phyloP scores from a whole-genome alignment of 371 early-diverging fungal genomes.

The Rhizopus stolonifer region DNA sequence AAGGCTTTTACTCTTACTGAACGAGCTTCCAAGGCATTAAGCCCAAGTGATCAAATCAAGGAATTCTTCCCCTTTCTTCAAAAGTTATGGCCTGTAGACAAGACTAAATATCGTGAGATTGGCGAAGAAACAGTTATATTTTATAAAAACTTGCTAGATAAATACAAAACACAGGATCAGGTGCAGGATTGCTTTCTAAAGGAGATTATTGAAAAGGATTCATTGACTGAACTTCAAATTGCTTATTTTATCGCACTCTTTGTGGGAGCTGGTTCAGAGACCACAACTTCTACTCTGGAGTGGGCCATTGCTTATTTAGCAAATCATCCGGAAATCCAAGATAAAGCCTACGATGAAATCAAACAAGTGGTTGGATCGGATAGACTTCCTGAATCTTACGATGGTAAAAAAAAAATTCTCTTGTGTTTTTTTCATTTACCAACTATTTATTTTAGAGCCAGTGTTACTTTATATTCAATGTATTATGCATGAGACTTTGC shows the following conservation, averaged over 20 bases:
- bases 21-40: conserved; percentile 26
- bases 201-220: conserved; percentile 26
- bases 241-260: conserved; percentile 35
- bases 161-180: conserved; percentile 16
- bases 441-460: too few species aligned
- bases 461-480: conserved; percentile 43
- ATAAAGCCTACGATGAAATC: conserved; percentile 41
- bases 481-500: conserved; percentile 45
- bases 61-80: conserved; percentile 50
- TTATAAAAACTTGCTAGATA: conserved; percentile 29
- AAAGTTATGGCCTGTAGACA: conserved; percentile 20
- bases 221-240: conserved; percentile 37
- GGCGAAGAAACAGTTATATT: conserved; percentile 23
- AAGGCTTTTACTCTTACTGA: conserved; percentile 41
- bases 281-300: conserved; percentile 41
- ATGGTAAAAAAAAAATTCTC: conserved; percentile 27
- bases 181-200: conserved; percentile 41
- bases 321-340: conserved; percentile 46
- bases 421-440: neutral
- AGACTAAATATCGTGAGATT: conserved; percentile 13
- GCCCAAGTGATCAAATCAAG: conserved; percentile 37
- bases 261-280: conserved; percentile 53
- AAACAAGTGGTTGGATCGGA: conserved; percentile 25
- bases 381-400: conserved; percentile 33
- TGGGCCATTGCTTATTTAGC: conserved; percentile 46